Conservation (phyloP, 1,284 basidiomycete species). For the Ceratobasidium papillatum region DNA sequence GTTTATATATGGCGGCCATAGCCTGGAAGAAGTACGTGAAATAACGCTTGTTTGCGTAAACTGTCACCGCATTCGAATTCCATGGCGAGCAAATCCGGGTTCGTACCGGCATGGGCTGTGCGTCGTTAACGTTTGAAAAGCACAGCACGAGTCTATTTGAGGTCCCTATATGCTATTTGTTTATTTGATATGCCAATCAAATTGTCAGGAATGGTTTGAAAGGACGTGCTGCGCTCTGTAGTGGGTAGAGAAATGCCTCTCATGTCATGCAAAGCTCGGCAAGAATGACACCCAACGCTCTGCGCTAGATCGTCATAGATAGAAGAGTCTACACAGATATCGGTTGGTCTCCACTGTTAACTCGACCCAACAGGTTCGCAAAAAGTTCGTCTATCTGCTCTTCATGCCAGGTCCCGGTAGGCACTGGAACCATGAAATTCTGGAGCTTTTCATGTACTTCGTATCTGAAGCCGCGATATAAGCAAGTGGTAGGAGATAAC, state of each 20-base stretch:
- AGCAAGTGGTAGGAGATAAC: not conserved
- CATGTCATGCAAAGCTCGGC: not conserved
- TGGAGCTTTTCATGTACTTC: constrained; percentile 93
- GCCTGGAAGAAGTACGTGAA: constrained; percentile 1
- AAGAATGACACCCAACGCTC: not conserved
- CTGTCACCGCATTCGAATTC: not conserved
- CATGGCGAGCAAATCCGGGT: not conserved
- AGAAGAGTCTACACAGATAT: not conserved
- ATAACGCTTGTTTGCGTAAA: constrained; percentile 4
- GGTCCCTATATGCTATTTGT: not conserved
- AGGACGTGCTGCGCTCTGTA: not conserved
- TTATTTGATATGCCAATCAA: not conserved
- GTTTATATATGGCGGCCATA: constrained; percentile 6
- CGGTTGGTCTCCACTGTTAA: not conserved
- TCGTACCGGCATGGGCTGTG: not conserved
- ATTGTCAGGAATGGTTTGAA: not conserved
- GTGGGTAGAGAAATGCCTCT: not conserved
- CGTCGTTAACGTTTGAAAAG: not conserved
- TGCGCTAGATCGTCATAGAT: not conserved
- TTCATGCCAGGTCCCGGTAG: constrained; percentile 80
- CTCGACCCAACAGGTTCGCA: constrained; percentile 75
- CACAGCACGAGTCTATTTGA: not conserved
- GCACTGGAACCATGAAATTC: constrained; percentile 92
- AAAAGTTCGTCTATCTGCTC: constrained; percentile 94
- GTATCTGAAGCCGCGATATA: constrained; percentile 61